These are phyloP conservation scores for Leucocoprinus leucothites DNA, from an alignment of 768 basidiomycete species.

Conservation along the genomic window DNA sequence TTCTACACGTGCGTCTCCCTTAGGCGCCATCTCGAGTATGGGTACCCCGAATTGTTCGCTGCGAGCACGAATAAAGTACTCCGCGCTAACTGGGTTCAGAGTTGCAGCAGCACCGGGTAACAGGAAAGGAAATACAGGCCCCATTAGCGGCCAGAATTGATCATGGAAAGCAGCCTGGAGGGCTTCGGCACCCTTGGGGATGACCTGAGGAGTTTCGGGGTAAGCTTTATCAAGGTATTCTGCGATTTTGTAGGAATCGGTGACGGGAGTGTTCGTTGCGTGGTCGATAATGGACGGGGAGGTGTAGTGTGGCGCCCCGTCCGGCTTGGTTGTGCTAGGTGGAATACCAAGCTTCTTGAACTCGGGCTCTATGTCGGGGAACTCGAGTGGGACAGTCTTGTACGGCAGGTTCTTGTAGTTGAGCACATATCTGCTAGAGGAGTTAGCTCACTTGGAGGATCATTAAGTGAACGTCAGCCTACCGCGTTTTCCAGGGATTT, in stretches of 20 bases:
- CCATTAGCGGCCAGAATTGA: conserved; percentile 10
- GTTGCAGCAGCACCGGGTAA: background rate
- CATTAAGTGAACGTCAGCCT: conserved; percentile 2
- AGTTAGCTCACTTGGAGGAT: background rate
- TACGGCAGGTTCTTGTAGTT: conserved; percentile 15
- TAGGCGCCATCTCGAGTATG: conserved; percentile 35
- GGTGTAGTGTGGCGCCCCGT: conserved; percentile 16
- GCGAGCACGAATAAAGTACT: conserved; percentile 35
- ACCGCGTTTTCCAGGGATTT: conserved; percentile 13
- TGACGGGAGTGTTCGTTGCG: conserved; percentile 27
- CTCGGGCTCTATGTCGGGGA: conserved; percentile 32
- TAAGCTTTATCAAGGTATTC: conserved; percentile 44
- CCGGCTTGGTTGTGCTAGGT: conserved; percentile 21
- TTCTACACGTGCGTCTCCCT: conserved; percentile 25
- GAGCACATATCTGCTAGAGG: conserved; percentile 6
- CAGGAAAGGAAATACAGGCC: conserved; percentile 8
- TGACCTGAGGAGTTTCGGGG: conserved; percentile 27
- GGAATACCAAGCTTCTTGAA: conserved; percentile 26
- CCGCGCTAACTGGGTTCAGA: conserved; percentile 22
- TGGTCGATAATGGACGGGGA: conserved; percentile 22
- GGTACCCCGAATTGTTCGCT: conserved; percentile 27
- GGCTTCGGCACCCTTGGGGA: conserved; percentile 15
- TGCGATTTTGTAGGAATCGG: conserved; percentile 42
- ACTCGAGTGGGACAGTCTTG: conserved; percentile 41
- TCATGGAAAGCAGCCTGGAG: conserved; percentile 8